Percentiles rank a stretch among this genome's conserved stretches.
phyloP scores from a whole-genome alignment of 2,329 filamentous ascomycete genomes.

The Penicillium sp. region DNA sequence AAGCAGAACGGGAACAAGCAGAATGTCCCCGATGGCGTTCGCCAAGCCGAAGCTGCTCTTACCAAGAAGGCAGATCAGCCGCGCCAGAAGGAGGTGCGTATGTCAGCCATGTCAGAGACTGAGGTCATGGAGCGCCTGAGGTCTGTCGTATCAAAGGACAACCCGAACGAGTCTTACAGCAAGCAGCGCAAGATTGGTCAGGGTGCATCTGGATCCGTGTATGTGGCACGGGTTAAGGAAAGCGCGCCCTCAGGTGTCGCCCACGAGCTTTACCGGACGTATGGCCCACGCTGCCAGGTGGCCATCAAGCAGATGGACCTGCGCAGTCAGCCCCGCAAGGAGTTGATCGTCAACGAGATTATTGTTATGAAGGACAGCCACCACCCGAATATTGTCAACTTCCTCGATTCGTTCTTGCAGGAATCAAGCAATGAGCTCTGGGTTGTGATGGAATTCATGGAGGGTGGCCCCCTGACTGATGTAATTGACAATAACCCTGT shows the following conservation, averaged over 20 bases:
- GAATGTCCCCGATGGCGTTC: conserved; percentile 63
- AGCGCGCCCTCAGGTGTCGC: conserved; percentile 78
- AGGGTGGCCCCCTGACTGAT: conserved; percentile 94
- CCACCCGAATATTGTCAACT: conserved; percentile 98
- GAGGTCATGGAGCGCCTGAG: conserved; percentile 96
- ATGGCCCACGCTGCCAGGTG: conserved; percentile 81
- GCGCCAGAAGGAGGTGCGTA: conserved; percentile 87
- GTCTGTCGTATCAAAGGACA: conserved; percentile 92
- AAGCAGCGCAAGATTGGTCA: conserved; percentile 99
- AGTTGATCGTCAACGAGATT: conserved; percentile 98
- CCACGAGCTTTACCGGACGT: conserved; percentile 71
- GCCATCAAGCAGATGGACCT: conserved; percentile 99
- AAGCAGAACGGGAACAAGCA: conserved; percentile 57
- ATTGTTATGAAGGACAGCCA: conserved; percentile 99
- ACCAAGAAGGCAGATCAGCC: conserved; percentile 70
- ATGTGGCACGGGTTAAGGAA: conserved; percentile 93
- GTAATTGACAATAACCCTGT: conserved; percentile 96
- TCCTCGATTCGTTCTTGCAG: conserved; percentile 91
- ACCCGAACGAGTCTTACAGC: conserved; percentile 91
- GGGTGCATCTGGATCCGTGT: conserved; percentile 95
- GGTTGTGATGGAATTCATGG: conserved; percentile 99
- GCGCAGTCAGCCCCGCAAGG: conserved; percentile 93
- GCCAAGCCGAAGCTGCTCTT: conserved; percentile 84
- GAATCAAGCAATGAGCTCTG: conserved; percentile 95
- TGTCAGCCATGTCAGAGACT: conserved; percentile 96